Base-by-base conservation (phyloP, 305 asterid species). In the Fraxinus baroniana region DNA sequence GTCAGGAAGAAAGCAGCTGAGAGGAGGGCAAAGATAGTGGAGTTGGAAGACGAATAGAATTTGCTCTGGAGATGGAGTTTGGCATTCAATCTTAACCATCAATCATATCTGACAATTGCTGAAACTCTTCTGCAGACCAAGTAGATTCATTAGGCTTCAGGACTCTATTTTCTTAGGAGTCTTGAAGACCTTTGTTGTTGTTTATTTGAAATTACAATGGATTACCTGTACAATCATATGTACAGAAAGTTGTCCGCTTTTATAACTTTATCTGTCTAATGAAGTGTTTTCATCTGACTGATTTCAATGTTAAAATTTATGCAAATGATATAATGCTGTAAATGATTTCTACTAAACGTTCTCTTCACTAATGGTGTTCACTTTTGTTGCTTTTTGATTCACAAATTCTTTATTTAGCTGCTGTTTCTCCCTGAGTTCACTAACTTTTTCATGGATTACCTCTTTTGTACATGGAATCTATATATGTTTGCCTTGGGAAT, bases 1-100 rank as follows among this genome's bases (percentile, higher is more conserved):
- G 87, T 94, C 76, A 91, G 99, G 90, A 94, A 93, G 89, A 95
- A 95, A 86, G 98, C 98, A 33, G 99, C 99, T 71, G 98, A 95
- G 83, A 94, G 95, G 88, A 87, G 97, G 81, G 98, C 99, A 26
- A 97, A 89, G 82, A 89, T 95, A 57, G 97, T 89, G 82, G 97
- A 94, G 83, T 78, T 95, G 76, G 99, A 95, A 17, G 98, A 93
- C 24, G 94, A 93, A 60, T 91, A 91, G 82, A 44, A 64, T 72
- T 28, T 4, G 33, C 10, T 28, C 44, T 24, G 78, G 10, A 17
- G 77, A 81, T 37, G 74, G 70, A 24, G n/a, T 55, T 9, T 30
- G 84, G 79, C 66, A 76, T 44, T 60, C 10, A 62, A 8, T 62
- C 71, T 62, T 62, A 62, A 8, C 17, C 32, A 55, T 55, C 64